phyloP scores from a whole-genome alignment of 225 moss, liverwort and hornwort genomes.

The Pleurozium schreberi region DNA sequence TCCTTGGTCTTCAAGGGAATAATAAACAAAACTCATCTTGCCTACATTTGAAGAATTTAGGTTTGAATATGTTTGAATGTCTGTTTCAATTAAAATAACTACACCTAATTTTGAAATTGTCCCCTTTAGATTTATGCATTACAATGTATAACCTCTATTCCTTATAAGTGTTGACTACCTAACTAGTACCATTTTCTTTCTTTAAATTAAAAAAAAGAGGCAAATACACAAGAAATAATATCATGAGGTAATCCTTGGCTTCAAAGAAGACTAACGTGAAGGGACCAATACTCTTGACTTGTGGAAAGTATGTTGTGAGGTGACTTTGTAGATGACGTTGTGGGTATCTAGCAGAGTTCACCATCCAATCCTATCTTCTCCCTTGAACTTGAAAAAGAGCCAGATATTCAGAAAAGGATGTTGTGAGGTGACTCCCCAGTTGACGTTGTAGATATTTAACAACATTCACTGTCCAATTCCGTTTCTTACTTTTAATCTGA shows the following conservation, averaged over 20 bases:
- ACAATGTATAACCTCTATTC: not conserved
- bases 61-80: not conserved
- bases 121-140: rapidly evolving
- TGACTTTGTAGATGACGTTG: rapidly evolving
- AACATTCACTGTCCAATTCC: too few species aligned
- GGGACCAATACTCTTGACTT: rapidly evolving
- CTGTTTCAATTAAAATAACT: not conserved
- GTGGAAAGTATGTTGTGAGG: rapidly evolving
- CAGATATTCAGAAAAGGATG: too few species aligned
- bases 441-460: too few species aligned
- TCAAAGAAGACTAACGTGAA: rapidly evolving
- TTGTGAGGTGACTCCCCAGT: not conserved
- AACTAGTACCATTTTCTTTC: too few species aligned
- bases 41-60: not conserved
- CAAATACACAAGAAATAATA: not conserved
- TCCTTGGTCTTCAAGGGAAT: not conserved
- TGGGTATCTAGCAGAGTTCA: rapidly evolving
- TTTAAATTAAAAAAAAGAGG: rapidly evolving
- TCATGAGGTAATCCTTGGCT: rapidly evolving
- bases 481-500: too few species aligned
- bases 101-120: too few species aligned
- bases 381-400: too few species aligned
- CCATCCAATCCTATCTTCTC: too few species aligned
- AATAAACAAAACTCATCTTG: not conserved
- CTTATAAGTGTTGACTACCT: rapidly evolving